Evolutionary conservation across 306 rosid genomes (phyloP), one percentile per base, ranked within the genome.

Genomic region (Lotus japonicus): DNA sequence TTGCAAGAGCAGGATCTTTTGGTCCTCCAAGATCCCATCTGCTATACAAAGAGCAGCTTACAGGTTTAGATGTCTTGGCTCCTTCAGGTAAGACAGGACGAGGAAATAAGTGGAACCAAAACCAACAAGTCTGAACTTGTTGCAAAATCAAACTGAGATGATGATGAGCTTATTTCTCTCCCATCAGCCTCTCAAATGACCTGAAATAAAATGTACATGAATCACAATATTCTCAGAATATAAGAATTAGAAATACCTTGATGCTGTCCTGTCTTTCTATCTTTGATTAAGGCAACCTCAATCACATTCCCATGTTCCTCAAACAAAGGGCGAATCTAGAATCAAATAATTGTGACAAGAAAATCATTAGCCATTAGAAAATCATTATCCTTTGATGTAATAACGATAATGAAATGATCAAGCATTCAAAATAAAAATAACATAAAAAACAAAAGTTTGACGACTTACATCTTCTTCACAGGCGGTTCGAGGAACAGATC

Each of bases 251-350:
- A 64, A 77, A 71, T 85, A 94, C 99, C 99, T 84, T 88, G 97
- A 79, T 90, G 95, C 36, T 85, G 97, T 79, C 99, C 99, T 19
- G 99, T 94, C 79, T 80, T 90, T 86, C 79, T 90, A 76, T 94
- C 99, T 73, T 78, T 94, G 64, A 90, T 90, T 77, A 90, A 28
- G 46, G 99, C 97, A 79, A 90, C 99, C 87, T 94, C 99, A 18
- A 94, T 46, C 78, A 94, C 97, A 60, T 86, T 83, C 72, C 99
- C 99, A 76, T 94, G 98, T 35, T 79, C 86, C 82, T 88, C 98
- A 67, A 94, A 94, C 83, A 85, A 71, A 41, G 97, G 99, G 15
- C 97, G 92, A 84, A 94, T 85, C 99, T 89, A 79, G 76, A 38
- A 81, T 70, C 18, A 45, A 71, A 73, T 33, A 58, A 69, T 57